phyloP scores from a whole-genome alignment of 352 stramenopile genomes.

The Phytophthora pisi region DNA sequence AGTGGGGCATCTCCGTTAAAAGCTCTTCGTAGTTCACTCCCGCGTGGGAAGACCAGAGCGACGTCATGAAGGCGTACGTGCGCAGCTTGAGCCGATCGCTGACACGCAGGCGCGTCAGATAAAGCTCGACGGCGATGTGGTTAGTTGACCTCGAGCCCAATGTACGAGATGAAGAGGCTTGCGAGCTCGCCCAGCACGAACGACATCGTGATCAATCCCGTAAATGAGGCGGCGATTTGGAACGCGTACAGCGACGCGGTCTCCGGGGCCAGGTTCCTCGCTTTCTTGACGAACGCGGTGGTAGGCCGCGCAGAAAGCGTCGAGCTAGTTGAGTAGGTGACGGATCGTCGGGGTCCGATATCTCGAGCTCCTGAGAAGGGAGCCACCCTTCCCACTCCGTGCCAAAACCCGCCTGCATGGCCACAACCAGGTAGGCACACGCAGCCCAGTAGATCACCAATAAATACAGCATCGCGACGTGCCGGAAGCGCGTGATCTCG shows the following conservation, averaged over 20 bases:
- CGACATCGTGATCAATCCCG: slow-evolving; percentile 50
- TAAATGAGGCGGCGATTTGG: slow-evolving; percentile 44
- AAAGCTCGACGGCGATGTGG: slow-evolving; percentile 50
- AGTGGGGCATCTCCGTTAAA: neutral
- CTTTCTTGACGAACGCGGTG: slow-evolving; percentile 52
- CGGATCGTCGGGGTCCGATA: slow-evolving; percentile 32
- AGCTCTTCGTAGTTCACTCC: slow-evolving; percentile 45
- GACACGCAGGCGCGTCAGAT: slow-evolving; percentile 40
- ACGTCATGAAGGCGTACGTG: slow-evolving; percentile 47
- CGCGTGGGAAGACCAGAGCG: slow-evolving; percentile 57
- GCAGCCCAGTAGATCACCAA: slow-evolving; percentile 65
- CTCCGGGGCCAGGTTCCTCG: slow-evolving; percentile 38
- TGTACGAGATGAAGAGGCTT: slow-evolving; percentile 56
- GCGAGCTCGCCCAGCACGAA: slow-evolving; percentile 54
- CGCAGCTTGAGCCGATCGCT: slow-evolving; percentile 35
- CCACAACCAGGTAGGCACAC: slow-evolving; percentile 54
- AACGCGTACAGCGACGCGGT: slow-evolving; percentile 40
- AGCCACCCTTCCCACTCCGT: slow-evolving; percentile 60
- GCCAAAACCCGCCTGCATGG: slow-evolving; percentile 45
- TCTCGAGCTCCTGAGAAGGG: slow-evolving; percentile 37
- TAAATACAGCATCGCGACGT: slow-evolving; percentile 60
- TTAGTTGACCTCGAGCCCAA: slow-evolving; percentile 59
- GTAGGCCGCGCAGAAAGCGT: slow-evolving; percentile 44
- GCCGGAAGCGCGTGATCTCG: slow-evolving; percentile 57
- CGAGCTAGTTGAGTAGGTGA: slow-evolving; percentile 34